phyloP scores from a whole-genome alignment of 2,329 filamentous ascomycete genomes.

The Nothomitra cinnamomea region DNA sequence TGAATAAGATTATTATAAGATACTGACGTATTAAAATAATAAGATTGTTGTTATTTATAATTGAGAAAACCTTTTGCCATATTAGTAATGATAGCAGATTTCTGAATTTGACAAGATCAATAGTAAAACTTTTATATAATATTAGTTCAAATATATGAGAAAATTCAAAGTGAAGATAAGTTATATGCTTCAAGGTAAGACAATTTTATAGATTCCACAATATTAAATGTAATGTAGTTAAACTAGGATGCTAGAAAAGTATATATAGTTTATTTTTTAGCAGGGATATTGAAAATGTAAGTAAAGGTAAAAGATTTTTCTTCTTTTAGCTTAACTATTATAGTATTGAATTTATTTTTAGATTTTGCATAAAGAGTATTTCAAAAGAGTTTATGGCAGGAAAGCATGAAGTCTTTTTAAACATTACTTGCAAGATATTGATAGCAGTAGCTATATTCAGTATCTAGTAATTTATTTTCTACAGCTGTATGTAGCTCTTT shows the following conservation, averaged over 20 bases:
- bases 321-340: background rate
- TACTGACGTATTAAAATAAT: no score
- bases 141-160: background rate
- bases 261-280: background rate
- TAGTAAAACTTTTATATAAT: background rate
- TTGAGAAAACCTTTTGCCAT: no score
- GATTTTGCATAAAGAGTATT: background rate
- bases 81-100: background rate
- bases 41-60: no score
- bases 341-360: background rate
- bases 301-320: background rate
- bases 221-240: no score
- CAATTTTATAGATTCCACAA: background rate
- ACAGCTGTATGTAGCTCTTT: background rate
- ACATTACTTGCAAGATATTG: no score
- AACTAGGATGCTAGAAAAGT: background rate
- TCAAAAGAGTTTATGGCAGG: background rate
- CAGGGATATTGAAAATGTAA: background rate
- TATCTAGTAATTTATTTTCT: background rate
- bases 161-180: background rate
- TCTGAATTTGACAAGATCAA: background rate
- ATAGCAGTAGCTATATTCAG: no score
- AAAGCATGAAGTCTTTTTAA: background rate
- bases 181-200: background rate
- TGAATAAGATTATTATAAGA: no score